Percentiles rank a stretch among this genome's conserved stretches.
Conservation (phyloP, 495 filamentous ascomycete genomes). For the Viridothelium virens region DNA sequence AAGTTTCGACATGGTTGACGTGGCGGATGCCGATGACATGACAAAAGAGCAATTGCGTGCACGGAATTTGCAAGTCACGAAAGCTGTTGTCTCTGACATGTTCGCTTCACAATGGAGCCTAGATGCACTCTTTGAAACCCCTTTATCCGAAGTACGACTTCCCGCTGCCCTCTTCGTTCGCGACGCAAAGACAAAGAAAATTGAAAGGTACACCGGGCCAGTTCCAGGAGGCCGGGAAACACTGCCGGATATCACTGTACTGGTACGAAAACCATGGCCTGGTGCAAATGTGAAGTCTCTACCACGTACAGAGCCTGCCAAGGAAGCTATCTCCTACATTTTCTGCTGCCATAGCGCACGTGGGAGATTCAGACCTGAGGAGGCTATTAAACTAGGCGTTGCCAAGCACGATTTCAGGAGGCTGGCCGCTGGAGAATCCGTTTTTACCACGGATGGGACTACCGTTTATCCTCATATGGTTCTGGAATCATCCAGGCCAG, state of each 20-base stretch:
- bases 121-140: conserved; percentile 58
- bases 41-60: conserved; percentile 25
- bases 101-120: conserved; percentile 70
- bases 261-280: conserved; percentile 78
- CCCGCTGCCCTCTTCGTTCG: conserved; percentile 64
- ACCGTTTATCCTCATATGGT: conserved; percentile 61
- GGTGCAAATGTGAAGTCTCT: conserved; percentile 55
- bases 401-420: conserved; percentile 40
- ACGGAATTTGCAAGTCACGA: conserved; percentile 45
- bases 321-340: conserved; percentile 74
- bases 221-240: conserved; percentile 43
- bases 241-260: conserved; percentile 59
- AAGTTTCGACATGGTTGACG: conserved; percentile 50
- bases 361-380: conserved; percentile 67
- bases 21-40: conserved; percentile 15
- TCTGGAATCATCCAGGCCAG: conserved; percentile 45
- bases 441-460: conserved; percentile 48
- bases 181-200: conserved; percentile 52
- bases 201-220: conserved; percentile 61
- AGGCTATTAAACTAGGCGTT: conserved; percentile 55
- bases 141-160: conserved; percentile 55
- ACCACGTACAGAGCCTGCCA: conserved; percentile 55
- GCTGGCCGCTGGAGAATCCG: conserved; percentile 46
- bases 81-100: conserved; percentile 65
- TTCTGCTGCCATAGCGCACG: conserved; percentile 63